These are phyloP conservation scores for Fusarium albosuccineum DNA, from an alignment of 2,329 filamentous ascomycete genomes.

Conservation along the genomic window DNA sequence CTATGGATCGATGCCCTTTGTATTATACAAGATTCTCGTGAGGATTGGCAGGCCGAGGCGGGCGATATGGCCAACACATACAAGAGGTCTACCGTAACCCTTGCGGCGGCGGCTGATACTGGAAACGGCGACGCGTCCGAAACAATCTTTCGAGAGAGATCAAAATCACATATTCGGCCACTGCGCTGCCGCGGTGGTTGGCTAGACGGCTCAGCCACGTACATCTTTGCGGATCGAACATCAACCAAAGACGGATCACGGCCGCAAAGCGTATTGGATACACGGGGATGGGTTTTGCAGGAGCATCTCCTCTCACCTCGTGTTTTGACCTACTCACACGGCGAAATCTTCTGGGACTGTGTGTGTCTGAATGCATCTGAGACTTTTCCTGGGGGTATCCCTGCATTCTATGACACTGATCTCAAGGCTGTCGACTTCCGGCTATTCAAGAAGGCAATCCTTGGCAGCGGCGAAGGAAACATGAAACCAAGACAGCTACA, in stretches of 20 bases:
- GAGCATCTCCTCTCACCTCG: neutral
- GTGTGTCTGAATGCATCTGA: neutral
- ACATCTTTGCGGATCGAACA: neutral
- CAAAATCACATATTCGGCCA: no score
- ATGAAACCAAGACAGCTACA: no score
- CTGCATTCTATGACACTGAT: neutral
- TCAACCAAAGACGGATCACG: neutral
- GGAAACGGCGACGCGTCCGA: no score
- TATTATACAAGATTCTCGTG: slow-evolving; percentile 17
- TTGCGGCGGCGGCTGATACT: neutral
- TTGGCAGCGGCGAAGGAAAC: no score
- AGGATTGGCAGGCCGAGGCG: slow-evolving; percentile 6
- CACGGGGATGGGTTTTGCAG: neutral
- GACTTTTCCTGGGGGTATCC: neutral
- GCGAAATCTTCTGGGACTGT: neutral
- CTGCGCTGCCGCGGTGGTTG: no score
- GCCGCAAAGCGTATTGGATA: neutral
- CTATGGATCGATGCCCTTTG: slow-evolving; percentile 22
- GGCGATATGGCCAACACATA: neutral
- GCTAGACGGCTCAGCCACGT: neutral
- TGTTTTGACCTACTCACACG: neutral
- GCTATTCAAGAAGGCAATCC: no score
- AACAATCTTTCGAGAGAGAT: no score
- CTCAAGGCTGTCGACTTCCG: no score
- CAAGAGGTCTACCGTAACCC: neutral